Percentiles rank a stretch among this genome's conserved stretches.
phyloP scores from a whole-genome alignment of 345 rosid genomes.

The Cardamine occulta region DNA sequence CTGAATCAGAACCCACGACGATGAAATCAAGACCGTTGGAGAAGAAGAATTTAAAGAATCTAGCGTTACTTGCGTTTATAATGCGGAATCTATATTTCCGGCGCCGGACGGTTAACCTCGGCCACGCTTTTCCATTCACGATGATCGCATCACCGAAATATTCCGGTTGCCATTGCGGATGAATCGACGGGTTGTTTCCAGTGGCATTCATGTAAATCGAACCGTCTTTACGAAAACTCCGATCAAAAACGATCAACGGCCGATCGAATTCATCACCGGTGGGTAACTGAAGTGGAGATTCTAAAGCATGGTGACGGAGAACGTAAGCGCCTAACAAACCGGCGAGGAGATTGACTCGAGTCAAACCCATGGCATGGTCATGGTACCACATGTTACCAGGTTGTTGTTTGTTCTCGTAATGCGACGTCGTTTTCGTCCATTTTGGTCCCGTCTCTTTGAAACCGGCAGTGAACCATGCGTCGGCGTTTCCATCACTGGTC shows the following conservation, averaged over 20 bases:
- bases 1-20: slow-evolving; percentile 72
- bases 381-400: too few relatives aligned
- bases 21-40: slow-evolving; percentile 65
- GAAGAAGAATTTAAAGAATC: slow-evolving; percentile 75
- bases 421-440: slow-evolving; percentile 66
- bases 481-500: slow-evolving; percentile 71
- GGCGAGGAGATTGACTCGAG: slow-evolving; percentile 81
- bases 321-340: slow-evolving; percentile 82
- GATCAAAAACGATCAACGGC: slow-evolving; percentile 69
- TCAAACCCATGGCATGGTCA: slow-evolving; percentile 94
- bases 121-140: slow-evolving; percentile 97
- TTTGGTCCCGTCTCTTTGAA: slow-evolving; percentile 65
- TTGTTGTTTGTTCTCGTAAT: slow-evolving; percentile 70
- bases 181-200: slow-evolving; percentile 83
- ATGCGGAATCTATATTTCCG: slow-evolving; percentile 87
- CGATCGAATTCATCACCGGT: slow-evolving; percentile 61
- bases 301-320: slow-evolving; percentile 62
- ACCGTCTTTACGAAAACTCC: slow-evolving; percentile 69
- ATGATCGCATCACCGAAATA: slow-evolving; percentile 83
- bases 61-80: slow-evolving; percentile 90
- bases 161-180: slow-evolving; percentile 98
- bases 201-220: slow-evolving; percentile 81
- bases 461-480: slow-evolving; percentile 78
- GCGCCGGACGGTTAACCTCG: slow-evolving; percentile 65
- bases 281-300: slow-evolving; percentile 64